Conservation (phyloP, 2,329 filamentous ascomycete genomes). For the Alternaria sp. region DNA sequence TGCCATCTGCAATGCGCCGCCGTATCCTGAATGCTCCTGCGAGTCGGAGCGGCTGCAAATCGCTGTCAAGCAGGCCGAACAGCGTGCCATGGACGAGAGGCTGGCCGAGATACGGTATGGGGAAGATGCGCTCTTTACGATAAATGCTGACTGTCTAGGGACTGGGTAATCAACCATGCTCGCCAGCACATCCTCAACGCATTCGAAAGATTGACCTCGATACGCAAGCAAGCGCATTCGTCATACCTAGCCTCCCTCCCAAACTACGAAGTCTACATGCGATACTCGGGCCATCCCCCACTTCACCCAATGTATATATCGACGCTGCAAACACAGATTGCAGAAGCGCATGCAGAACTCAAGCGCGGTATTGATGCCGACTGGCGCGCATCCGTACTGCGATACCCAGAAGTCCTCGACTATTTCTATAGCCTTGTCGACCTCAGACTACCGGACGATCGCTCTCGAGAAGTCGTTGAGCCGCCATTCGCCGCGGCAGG, state of each 20-base stretch:
- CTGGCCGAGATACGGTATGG: conserved; percentile 48
- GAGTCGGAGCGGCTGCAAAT: conserved; percentile 52
- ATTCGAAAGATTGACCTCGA: conserved; percentile 53
- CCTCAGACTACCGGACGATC: conserved; percentile 69
- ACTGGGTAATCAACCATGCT: conserved; percentile 58
- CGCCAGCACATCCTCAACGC: conserved; percentile 56
- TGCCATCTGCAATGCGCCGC: conserved; percentile 53
- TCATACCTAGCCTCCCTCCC: conserved; percentile 56
- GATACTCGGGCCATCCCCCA: conserved; percentile 56
- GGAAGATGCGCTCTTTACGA: background rate
- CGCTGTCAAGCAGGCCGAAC: conserved; percentile 52
- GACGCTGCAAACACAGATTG: conserved; percentile 63
- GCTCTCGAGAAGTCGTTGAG: conserved; percentile 48
- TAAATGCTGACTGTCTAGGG: conserved; percentile 44
- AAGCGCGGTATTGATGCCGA: conserved; percentile 81
- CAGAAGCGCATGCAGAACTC: conserved; percentile 70
- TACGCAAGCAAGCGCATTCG: conserved; percentile 53
- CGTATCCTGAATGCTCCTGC: conserved; percentile 51
- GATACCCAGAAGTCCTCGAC: conserved; percentile 81
- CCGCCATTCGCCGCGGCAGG: conserved; percentile 52
- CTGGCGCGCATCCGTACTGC: conserved; percentile 77
- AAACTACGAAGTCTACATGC: conserved; percentile 58
- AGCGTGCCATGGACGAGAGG: conserved; percentile 49
- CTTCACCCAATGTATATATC: conserved; percentile 53
- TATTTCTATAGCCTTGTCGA: conserved; percentile 80